phyloP scores from a whole-genome alignment of 768 basidiomycete species.

The Trichaptum fuscoviolaceum region DNA sequence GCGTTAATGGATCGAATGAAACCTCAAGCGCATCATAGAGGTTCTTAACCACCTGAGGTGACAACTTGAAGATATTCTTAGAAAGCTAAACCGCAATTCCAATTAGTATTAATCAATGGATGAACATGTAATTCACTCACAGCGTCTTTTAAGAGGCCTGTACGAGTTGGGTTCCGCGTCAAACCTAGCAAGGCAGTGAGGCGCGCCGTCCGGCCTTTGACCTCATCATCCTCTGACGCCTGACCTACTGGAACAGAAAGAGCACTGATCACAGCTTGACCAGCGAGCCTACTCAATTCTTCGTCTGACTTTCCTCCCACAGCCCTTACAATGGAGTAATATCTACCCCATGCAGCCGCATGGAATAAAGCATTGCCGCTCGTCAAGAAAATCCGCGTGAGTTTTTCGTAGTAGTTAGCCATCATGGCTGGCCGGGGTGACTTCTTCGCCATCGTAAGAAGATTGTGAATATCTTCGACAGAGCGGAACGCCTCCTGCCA shows the following conservation, averaged over 20 bases:
- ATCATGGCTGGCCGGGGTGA: conserved; percentile 92
- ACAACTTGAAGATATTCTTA: conserved; percentile 76
- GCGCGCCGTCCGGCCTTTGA: conserved; percentile 65
- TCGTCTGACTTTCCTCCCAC: conserved; percentile 74
- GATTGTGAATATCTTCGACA: conserved; percentile 95
- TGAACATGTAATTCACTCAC: conserved; percentile 38
- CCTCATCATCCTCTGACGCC: conserved; percentile 44
- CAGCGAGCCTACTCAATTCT: conserved; percentile 75
- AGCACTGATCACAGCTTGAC: conserved; percentile 87
- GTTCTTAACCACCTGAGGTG: conserved; percentile 63
- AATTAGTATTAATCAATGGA: conserved; percentile 9
- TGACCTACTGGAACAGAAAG: conserved; percentile 86
- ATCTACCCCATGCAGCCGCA: conserved; percentile 91
- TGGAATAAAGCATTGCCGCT: conserved; percentile 93
- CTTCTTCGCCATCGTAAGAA: conserved; percentile 91
- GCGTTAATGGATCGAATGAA: conserved; percentile 86
- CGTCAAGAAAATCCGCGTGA: conserved; percentile 94
- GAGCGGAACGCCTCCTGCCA: conserved; percentile 99
- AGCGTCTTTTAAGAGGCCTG: conserved; percentile 83
- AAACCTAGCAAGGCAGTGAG: conserved; percentile 84
- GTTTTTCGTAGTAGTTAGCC: conserved; percentile 98
- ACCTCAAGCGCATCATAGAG: conserved; percentile 89
- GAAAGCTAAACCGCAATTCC: conserved; percentile 50
- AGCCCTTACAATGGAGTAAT: conserved; percentile 65
- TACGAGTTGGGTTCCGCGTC: conserved; percentile 75